Evolutionary conservation across 371 early-diverging fungal genomes (phyloP).

Genomic region (Caulochytrium protostelioides): DNA sequence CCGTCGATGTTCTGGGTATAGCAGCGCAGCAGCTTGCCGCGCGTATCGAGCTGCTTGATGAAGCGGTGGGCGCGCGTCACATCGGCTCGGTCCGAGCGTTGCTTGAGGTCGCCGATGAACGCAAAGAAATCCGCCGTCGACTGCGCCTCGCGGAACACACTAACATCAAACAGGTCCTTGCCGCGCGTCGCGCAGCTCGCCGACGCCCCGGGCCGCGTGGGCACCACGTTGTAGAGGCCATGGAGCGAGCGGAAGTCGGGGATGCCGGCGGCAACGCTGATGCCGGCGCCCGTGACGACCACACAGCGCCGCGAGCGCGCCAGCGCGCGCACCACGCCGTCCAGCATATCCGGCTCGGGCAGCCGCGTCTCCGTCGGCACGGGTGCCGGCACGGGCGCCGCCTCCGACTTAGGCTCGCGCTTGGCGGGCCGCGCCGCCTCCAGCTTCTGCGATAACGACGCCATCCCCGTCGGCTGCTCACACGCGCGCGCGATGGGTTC

Average conservation of each 20-base stretch:
- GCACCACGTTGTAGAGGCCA: slow-evolving; percentile 26
- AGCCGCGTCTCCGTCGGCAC: too few relatives aligned
- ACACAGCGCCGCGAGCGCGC: slow-evolving; percentile 13
- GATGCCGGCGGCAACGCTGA: slow-evolving; percentile 23
- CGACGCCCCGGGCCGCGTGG: too few relatives aligned
- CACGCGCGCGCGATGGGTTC: too few relatives aligned
- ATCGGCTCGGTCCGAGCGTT: slow-evolving; percentile 38
- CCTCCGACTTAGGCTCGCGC: too few relatives aligned
- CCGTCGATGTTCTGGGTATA: slow-evolving; percentile 95
- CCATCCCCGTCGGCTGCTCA: too few relatives aligned
- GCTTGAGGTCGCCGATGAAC: slow-evolving; percentile 83
- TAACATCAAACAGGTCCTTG: too few relatives aligned
- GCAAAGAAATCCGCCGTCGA: slow-evolving; percentile 66
- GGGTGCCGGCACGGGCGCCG: too few relatives aligned
- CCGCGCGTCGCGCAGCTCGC: too few relatives aligned
- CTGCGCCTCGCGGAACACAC: slow-evolving; percentile 48
- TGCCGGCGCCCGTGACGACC: slow-evolving; percentile 26
- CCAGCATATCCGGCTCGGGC: too few relatives aligned
- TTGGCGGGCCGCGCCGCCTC: too few relatives aligned
- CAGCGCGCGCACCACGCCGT: too few relatives aligned
- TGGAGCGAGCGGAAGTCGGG: slow-evolving; percentile 24
- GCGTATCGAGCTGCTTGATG: slow-evolving; percentile 44
- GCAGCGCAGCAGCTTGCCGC: slow-evolving; percentile 55
- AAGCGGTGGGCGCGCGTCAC: slow-evolving; percentile 78
- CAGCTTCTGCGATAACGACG: too few relatives aligned